phyloP scores from a whole-genome alignment of 441 rosid species.

The Kokia cookei region DNA sequence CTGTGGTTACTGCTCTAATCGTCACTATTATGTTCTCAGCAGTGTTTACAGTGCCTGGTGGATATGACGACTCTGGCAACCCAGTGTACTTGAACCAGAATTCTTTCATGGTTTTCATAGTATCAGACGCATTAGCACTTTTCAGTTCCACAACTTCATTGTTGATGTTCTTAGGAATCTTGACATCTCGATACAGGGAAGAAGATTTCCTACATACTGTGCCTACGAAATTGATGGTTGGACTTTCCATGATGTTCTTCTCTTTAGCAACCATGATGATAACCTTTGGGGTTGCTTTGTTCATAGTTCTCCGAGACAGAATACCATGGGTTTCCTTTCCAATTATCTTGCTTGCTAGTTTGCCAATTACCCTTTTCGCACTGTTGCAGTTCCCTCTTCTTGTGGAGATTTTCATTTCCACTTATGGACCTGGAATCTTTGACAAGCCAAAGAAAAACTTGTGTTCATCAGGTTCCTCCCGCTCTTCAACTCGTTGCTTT shows the following conservation, averaged over 20 bases:
- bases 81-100: constrained; percentile 23
- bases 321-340: constrained; percentile 38
- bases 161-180: constrained; percentile 64
- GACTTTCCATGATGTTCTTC: constrained; percentile 59
- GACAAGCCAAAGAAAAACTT: constrained; percentile 45
- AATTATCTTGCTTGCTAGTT: constrained; percentile 43
- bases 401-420: constrained; percentile 51
- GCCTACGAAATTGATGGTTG: constrained; percentile 59
- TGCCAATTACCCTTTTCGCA: constrained; percentile 59
- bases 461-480: background rate
- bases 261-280: constrained; percentile 74
- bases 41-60: constrained; percentile 54
- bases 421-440: constrained; percentile 67
- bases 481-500: background rate
- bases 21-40: constrained; percentile 74
- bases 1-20: constrained; percentile 68
- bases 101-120: constrained; percentile 38
- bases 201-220: constrained; percentile 58
- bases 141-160: constrained; percentile 61
- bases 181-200: constrained; percentile 64
- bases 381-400: constrained; percentile 69
- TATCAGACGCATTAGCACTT: constrained; percentile 57
- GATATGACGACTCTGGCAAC: constrained; percentile 27
- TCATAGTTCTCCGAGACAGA: constrained; percentile 23
- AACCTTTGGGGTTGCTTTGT: constrained; percentile 38